Percentiles rank a stretch among this genome's conserved stretches.
Conservation (phyloP, 2,329 filamentous ascomycete genomes). For the Fonsecaea erecta region DNA sequence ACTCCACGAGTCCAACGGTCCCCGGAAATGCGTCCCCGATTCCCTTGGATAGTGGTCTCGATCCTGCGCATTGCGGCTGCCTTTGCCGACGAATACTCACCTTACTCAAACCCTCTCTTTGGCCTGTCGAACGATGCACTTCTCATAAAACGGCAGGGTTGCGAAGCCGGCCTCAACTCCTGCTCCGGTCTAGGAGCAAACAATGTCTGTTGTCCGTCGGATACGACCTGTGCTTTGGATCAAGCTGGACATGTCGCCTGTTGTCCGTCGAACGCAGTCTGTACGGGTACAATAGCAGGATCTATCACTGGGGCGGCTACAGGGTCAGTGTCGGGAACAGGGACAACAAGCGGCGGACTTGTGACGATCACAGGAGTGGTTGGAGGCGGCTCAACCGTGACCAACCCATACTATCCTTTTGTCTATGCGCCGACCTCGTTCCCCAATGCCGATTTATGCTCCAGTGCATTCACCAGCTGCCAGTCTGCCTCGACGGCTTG, state of each 20-base stretch:
- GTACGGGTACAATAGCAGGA: conserved; percentile 58
- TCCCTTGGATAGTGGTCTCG: conserved; percentile 4
- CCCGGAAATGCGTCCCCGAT: conserved; percentile 24
- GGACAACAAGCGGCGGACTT: conserved; percentile 37
- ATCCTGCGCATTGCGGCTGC: conserved; percentile 18
- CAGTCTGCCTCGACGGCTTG: conserved; percentile 54
- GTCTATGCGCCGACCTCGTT: conserved; percentile 60
- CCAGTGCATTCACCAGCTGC: conserved; percentile 59
- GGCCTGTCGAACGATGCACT: conserved; percentile 29
- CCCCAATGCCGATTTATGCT: conserved; percentile 56
- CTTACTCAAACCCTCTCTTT: conserved; percentile 29
- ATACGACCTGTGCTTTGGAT: conserved; percentile 61
- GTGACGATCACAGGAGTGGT: conserved; percentile 42
- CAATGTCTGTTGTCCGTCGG: conserved; percentile 60
- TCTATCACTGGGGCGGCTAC: conserved; percentile 21
- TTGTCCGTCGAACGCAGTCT: conserved; percentile 62
- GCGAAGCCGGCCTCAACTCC: conserved; percentile 57
- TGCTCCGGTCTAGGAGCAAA: conserved; percentile 59
- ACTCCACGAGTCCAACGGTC: conserved; percentile 6
- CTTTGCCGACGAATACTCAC: conserved; percentile 23
- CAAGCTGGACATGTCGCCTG: conserved; percentile 63
- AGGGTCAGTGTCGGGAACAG: conserved; percentile 34
- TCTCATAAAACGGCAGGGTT: conserved; percentile 42
- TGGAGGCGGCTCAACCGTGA: conserved; percentile 36
- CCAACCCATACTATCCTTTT: conserved; percentile 58